These are phyloP conservation scores for Skeletonema menzelii DNA, from an alignment of 108 stramenopile genomes.

Conservation along the genomic window DNA sequence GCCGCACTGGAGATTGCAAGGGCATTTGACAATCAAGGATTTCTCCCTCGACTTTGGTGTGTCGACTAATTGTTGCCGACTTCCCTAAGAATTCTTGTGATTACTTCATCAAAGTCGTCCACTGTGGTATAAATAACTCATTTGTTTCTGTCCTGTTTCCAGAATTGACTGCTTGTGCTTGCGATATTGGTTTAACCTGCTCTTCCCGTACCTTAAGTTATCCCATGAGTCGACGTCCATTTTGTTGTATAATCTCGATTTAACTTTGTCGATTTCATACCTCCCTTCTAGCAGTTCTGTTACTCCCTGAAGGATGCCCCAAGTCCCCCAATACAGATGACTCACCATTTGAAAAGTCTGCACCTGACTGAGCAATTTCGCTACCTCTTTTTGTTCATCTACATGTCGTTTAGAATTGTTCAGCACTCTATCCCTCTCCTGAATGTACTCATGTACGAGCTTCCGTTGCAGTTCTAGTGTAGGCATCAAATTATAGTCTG, in stretches of 20 bases:
- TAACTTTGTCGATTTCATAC: constrained; percentile 48
- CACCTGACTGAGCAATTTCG: constrained; percentile 44
- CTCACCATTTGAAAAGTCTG: constrained; percentile 71
- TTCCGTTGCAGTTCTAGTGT: constrained; percentile 23
- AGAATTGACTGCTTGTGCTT: not conserved
- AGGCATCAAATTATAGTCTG: constrained; percentile 62
- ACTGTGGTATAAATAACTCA: not conserved
- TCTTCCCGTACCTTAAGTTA: constrained; percentile 38
- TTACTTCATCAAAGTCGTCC: not conserved
- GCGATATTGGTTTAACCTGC: constrained; percentile 24
- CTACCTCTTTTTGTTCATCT: constrained; percentile 5
- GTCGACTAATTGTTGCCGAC: not conserved
- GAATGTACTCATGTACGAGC: constrained; percentile 59
- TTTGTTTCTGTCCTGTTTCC: not conserved
- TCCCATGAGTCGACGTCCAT: constrained; percentile 17
- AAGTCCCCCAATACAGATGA: constrained; percentile 84
- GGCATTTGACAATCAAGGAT: not conserved
- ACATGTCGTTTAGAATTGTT: not conserved
- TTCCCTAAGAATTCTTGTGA: not conserved
- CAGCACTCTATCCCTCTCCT: constrained; percentile 22
- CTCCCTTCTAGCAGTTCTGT: constrained; percentile 60
- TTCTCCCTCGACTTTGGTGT: not conserved
- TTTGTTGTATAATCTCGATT: constrained; percentile 12
- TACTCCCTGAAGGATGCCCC: constrained; percentile 82
- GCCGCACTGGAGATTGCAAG: not conserved